These are phyloP conservation scores for Debaryomycetaceae sp. DNA, from an alignment of 1,139 yeast genomes.

Conservation along the genomic window DNA sequence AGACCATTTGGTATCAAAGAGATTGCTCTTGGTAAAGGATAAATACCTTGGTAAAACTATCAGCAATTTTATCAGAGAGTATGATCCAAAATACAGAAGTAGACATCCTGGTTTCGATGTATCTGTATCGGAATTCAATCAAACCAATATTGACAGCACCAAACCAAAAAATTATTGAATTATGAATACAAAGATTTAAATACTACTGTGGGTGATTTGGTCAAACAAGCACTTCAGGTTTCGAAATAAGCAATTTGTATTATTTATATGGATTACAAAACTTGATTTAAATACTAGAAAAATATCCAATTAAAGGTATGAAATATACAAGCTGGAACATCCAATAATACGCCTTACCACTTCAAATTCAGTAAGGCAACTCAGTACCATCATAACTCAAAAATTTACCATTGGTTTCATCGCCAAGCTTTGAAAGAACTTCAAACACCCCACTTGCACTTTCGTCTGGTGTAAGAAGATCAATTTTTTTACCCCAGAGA, in stretches of 20 bases:
- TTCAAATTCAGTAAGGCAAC: too few relatives aligned
- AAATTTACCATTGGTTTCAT: too few relatives aligned
- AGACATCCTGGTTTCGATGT: conserved; percentile 10
- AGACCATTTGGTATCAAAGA: conserved; percentile 18
- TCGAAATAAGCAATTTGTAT: too few relatives aligned
- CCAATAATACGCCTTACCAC: too few relatives aligned
- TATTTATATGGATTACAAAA: too few relatives aligned
- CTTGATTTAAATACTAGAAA: too few relatives aligned
- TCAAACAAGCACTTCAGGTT: conserved; percentile 35
- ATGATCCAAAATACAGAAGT: conserved; percentile 7
- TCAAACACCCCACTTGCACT: too few relatives aligned
- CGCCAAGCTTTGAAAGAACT: too few relatives aligned
- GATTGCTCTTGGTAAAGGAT: conserved; percentile 21
- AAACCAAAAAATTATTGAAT: conserved; percentile 29
- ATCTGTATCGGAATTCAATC: conserved; percentile 10
- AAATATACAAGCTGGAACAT: too few relatives aligned
- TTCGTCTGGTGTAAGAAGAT: neutral
- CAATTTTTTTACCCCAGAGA: too few relatives aligned
- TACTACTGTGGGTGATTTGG: conserved; percentile 39
- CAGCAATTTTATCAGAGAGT: conserved; percentile 6
- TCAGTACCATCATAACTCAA: too few relatives aligned
- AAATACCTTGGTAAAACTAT: conserved; percentile 17
- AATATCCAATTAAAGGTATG: too few relatives aligned
- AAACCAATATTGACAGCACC: conserved; percentile 26
- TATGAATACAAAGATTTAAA: conserved; percentile 34